phyloP scores from a whole-genome alignment of 306 rosid species.

The Citrullus amarus region DNA sequence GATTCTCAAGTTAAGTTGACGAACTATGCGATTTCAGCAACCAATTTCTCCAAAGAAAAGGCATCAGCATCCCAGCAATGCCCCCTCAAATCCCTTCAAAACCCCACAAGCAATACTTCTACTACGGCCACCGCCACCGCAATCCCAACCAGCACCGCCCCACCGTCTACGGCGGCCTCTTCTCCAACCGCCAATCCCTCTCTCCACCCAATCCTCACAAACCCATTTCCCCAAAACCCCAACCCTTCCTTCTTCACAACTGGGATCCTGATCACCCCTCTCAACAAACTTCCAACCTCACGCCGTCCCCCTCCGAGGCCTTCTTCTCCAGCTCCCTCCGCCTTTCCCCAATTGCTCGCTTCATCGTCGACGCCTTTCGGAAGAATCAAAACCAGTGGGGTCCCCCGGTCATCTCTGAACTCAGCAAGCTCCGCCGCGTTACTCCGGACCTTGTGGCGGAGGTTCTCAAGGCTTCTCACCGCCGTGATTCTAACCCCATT shows the following conservation, averaged over 20 bases:
- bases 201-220: constrained; percentile 12
- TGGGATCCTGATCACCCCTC: constrained; percentile 60
- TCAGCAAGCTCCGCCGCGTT: constrained; percentile 67
- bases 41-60: not conserved
- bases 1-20: not conserved
- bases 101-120: constrained; percentile 36
- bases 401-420: constrained; percentile 40
- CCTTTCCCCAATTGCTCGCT: constrained; percentile 66
- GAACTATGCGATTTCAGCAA: not conserved
- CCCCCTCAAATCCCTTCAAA: constrained; percentile 38
- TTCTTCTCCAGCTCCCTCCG: constrained; percentile 24
- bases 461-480: constrained; percentile 40
- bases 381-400: constrained; percentile 47
- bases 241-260: constrained; percentile 34
- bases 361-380: constrained; percentile 56
- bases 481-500: constrained; percentile 18
- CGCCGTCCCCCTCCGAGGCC: constrained; percentile 5
- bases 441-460: constrained; percentile 60
- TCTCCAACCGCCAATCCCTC: constrained; percentile 40
- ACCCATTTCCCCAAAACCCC: constrained; percentile 11
- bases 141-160: constrained; percentile 69
- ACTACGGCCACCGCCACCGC: constrained; percentile 79
- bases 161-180: constrained; percentile 57
- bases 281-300: constrained; percentile 1
- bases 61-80: constrained; percentile 19